Percentiles rank a stretch among this genome's conserved stretches.
Conservation (phyloP, 192 early-diverging fungal genomes). For the Lobosporangium transversale region DNA sequence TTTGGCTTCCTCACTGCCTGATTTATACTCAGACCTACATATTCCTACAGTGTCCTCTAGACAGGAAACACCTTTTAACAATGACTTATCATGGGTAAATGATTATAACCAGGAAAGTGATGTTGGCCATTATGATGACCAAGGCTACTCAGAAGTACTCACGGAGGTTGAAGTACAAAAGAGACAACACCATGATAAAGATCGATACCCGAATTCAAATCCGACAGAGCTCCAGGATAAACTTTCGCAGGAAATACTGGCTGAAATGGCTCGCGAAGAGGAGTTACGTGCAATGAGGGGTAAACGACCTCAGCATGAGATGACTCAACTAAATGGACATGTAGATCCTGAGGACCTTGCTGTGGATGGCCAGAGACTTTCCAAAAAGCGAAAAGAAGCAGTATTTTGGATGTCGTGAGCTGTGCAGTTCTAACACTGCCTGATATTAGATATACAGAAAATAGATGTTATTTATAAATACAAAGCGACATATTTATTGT, state of each 20-base stretch:
- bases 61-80: constrained; percentile 59
- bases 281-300: constrained; percentile 7
- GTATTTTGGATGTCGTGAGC: constrained; percentile 1
- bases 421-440: too few relatives aligned
- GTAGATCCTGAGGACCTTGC: neutral
- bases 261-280: constrained; percentile 20
- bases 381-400: constrained; percentile 7
- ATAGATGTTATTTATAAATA: too few relatives aligned
- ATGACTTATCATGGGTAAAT: neutral
- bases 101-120: neutral
- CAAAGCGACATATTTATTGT: too few relatives aligned
- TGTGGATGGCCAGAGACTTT: neutral
- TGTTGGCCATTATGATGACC: constrained; percentile 57
- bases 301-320: too few relatives aligned
- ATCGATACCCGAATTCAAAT: too few relatives aligned
- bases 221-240: too few relatives aligned
- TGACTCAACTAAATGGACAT: too few relatives aligned
- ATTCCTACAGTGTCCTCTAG: constrained; percentile 63
- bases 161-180: too few relatives aligned
- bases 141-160: constrained; percentile 3
- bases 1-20: constrained; percentile 60
- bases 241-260: constrained; percentile 9
- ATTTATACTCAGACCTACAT: constrained; percentile 56
- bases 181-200: too few relatives aligned
- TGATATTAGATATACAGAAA: too few relatives aligned